Conservation (phyloP, 73 alveolate genomes). For the Paramecium bursaria region DNA sequence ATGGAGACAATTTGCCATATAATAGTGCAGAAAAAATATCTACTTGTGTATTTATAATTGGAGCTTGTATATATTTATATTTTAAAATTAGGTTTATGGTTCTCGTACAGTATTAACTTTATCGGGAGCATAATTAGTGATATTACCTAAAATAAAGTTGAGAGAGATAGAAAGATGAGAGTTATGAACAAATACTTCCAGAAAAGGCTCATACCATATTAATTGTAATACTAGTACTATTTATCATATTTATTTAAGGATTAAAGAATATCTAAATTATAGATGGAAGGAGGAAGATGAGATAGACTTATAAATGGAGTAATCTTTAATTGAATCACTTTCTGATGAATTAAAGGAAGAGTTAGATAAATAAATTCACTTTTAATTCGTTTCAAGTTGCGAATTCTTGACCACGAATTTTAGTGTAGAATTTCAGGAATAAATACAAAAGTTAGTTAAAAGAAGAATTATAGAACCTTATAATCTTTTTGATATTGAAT, state of each 20-base stretch:
- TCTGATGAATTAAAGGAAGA: constrained; percentile 62
- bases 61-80: too few relatives aligned
- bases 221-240: constrained; percentile 15
- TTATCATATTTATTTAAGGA: background rate
- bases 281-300: constrained; percentile 62
- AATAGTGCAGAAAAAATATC: constrained; percentile 21
- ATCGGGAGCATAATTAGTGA: constrained; percentile 29
- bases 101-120: constrained; percentile 29
- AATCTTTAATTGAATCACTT: background rate
- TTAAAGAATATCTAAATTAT: constrained; percentile 42
- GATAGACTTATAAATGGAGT: constrained; percentile 28
- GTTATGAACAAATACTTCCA: constrained; percentile 24
- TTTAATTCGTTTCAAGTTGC: background rate
- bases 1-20: constrained; percentile 50
- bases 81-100: too few relatives aligned
- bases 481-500: constrained; percentile 22
- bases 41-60: constrained; percentile 8
- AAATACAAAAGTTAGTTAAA: constrained; percentile 6
- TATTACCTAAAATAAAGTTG: constrained; percentile 32
- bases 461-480: constrained; percentile 41
- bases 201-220: constrained; percentile 16
- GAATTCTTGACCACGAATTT: background rate
- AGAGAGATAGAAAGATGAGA: constrained; percentile 36
- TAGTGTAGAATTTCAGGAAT: constrained; percentile 28
- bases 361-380: constrained; percentile 11